Evolutionary conservation across 192 early-diverging fungal genomes (phyloP), one percentile per base, ranked within the genome.

Genomic region (Gorgonomyces haynaldii): DNA sequence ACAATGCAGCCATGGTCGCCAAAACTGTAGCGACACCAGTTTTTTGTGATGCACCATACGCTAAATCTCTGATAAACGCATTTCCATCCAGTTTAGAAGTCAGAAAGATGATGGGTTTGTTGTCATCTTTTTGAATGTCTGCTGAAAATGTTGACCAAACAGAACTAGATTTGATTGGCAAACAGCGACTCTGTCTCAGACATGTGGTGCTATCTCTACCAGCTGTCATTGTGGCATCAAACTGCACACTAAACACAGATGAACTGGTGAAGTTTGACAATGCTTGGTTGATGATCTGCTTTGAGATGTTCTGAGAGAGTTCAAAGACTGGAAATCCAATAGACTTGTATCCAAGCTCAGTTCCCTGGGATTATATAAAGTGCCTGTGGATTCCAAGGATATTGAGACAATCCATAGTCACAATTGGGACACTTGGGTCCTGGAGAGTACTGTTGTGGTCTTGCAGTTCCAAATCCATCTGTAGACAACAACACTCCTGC

Each of bases 201-300:
- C 87, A 89, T 1, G 81, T 74, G 3, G 42, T 57, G 4, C 82
- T 46, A 66, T 89, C 61, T 22, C 65, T 44, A n/a, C 79, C 79
- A 1, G 71, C 80, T 50, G 60, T 81, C 82, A 86, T 88, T 36
- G 78, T 69, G 16, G 72, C 65, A 34, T 79, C 58, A 42, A 89
- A 82, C 54, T 89, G 68, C 25, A 85, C 64, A 0, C 81, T 57
- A 64, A 81, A 76, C 4, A 86, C 52, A 26, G 42, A 25, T 31
- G 6, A 5, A 28, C 29, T 43, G 13, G 25, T 25, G 26, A 28
- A 28, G 26, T 28, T 28, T 15, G 12, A 2, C 12, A 43, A 28
- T n/a, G 42, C 42, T 4, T 43, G 13, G 29, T 8, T 43, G 2
- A 43, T 2, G 7, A 27, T 28, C 15, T 26, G 8, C 13, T 23